Conservation (phyloP, 306 rosid species). For the Leucaena leucocephala region DNA sequence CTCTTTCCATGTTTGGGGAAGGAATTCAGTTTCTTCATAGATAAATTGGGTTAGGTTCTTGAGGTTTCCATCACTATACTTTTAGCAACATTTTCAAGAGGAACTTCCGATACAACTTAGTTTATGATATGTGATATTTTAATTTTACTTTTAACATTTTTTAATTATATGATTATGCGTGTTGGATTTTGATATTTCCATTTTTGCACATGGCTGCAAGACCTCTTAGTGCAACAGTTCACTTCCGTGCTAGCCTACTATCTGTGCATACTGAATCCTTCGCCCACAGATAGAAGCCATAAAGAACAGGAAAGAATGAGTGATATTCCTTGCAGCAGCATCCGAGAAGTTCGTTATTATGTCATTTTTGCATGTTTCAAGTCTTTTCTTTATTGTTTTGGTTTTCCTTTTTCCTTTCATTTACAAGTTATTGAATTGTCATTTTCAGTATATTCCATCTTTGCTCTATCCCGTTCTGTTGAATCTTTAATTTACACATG, state of each 20-base stretch:
- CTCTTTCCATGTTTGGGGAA: background rate
- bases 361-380: background rate
- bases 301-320: background rate
- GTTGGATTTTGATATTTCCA: background rate
- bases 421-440: background rate
- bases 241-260: background rate
- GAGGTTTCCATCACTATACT: background rate
- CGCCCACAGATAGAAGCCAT: background rate
- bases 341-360: background rate
- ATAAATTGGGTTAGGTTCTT: background rate
- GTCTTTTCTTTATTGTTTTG: background rate
- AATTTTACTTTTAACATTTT: background rate
- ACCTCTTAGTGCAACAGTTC: background rate
- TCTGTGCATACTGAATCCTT: background rate
- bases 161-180: background rate
- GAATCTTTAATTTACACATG: slow-evolving; percentile 20
- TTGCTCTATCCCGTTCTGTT: slow-evolving; percentile 14
- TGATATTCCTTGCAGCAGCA: background rate
- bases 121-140: background rate
- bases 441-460: background rate
- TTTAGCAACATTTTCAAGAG: background rate
- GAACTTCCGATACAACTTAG: background rate
- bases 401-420: background rate
- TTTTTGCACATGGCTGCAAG: background rate
- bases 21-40: slow-evolving; percentile 1